phyloP scores from a whole-genome alignment of 768 basidiomycete genomes.

The Rubroboletus pulcherrimus region DNA sequence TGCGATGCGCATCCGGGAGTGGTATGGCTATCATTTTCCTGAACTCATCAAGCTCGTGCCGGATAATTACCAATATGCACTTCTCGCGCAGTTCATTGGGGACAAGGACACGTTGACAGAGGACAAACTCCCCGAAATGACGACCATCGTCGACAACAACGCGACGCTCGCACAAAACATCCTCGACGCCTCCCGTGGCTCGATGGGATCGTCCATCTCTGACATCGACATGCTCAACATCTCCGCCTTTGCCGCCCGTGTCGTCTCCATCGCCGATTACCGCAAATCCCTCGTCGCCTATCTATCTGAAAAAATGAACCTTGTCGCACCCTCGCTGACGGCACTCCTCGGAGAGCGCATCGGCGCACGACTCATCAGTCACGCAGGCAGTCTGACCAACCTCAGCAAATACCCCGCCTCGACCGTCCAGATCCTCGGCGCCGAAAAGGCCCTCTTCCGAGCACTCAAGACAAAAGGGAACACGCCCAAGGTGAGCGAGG shows the following conservation, averaged over 20 bases:
- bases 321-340: conserved; percentile 90
- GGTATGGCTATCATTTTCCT: conserved; percentile 99
- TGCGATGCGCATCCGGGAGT: conserved; percentile 96
- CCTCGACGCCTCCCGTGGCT: conserved; percentile 89
- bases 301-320: conserved; percentile 95
- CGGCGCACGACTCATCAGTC: conserved; percentile 88
- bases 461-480: conserved; percentile 99
- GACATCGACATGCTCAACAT: conserved; percentile 97
- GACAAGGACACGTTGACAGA: conserved; percentile 80
- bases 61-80: conserved; percentile 94
- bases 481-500: conserved; percentile 75
- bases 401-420: conserved; percentile 97
- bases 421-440: conserved; percentile 96
- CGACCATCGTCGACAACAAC: conserved; percentile 80
- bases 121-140: conserved; percentile 74
- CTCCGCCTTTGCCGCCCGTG: conserved; percentile 82
- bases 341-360: conserved; percentile 90
- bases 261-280: conserved; percentile 90
- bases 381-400: conserved; percentile 95
- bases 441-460: conserved; percentile 96
- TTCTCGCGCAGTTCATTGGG: conserved; percentile 78
- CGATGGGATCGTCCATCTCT: conserved; percentile 89
- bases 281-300: conserved; percentile 86
- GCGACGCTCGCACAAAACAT: conserved; percentile 86
- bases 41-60: conserved; percentile 91